Percentiles rank a stretch among this genome's conserved stretches.
phyloP scores from a whole-genome alignment of 306 rosid species.

The Vachellia collinsii region DNA sequence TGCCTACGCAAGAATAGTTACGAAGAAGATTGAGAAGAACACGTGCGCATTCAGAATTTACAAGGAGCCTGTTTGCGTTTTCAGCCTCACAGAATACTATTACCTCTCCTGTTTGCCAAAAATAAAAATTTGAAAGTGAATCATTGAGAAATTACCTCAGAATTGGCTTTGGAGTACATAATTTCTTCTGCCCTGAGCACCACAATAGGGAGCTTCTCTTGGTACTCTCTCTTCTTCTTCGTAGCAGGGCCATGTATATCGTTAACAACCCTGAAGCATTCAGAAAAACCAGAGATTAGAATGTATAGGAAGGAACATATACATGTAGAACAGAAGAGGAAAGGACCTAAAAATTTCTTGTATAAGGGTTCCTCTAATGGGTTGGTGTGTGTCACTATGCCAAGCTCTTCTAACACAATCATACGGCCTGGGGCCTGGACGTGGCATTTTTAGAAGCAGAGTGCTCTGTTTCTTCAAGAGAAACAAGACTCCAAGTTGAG shows the following conservation, averaged over 20 bases:
- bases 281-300: conserved; percentile 6
- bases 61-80: background rate
- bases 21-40: background rate
- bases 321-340: background rate
- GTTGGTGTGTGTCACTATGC: conserved; percentile 85
- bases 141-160: conserved; percentile 54
- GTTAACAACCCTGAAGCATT: conserved; percentile 58
- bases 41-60: background rate
- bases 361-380: conserved; percentile 80
- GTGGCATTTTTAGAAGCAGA: conserved; percentile 58
- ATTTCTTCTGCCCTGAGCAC: conserved; percentile 79
- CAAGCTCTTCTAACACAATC: conserved; percentile 84
- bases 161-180: conserved; percentile 83
- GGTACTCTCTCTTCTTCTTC: conserved; percentile 81
- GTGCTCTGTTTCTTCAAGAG: conserved; percentile 38
- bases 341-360: conserved; percentile 82
- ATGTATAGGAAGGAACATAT: background rate
- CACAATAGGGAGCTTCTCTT: conserved; percentile 81
- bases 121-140: background rate
- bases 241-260: conserved; percentile 65
- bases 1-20: conserved; percentile 47
- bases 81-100: too few relatives aligned
- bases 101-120: background rate
- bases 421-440: conserved; percentile 75
- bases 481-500: conserved; percentile 13